Evolutionary conservation across 2,329 filamentous ascomycete species (phyloP).

Genomic region (Xylariaceae sp.): DNA sequence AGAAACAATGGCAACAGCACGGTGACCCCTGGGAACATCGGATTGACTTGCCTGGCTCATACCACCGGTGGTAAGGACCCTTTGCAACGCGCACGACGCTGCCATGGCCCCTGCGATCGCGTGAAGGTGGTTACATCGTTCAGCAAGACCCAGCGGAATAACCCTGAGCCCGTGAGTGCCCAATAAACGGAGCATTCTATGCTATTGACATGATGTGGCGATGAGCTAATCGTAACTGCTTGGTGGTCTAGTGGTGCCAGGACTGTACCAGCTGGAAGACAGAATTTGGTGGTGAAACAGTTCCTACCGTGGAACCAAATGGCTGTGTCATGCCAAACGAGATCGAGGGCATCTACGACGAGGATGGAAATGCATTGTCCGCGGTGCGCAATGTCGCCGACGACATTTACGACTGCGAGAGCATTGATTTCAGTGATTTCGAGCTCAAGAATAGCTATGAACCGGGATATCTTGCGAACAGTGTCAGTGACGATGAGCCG

Average conservation of each 20-base stretch:
- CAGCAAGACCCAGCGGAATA: slow-evolving; percentile 31
- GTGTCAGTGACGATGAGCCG: neutral
- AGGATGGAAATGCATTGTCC: neutral
- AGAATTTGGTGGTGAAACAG: slow-evolving; percentile 21
- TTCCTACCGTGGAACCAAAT: slow-evolving; percentile 22
- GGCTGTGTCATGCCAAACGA: slow-evolving; percentile 7
- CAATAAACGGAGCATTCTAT: neutral
- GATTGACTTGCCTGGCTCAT: slow-evolving; percentile 15
- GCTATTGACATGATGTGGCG: neutral
- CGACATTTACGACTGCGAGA: neutral
- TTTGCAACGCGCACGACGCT: slow-evolving; percentile 17
- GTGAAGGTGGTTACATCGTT: slow-evolving; percentile 26
- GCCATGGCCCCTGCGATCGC: slow-evolving; percentile 31
- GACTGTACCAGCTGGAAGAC: slow-evolving; percentile 31
- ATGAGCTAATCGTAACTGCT: slow-evolving; percentile 7
- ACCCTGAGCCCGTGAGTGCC: slow-evolving; percentile 28
- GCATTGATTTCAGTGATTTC: slow-evolving; percentile 9
- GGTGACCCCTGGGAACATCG: slow-evolving; percentile 7
- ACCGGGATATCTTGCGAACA: no score
- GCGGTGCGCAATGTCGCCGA: neutral
- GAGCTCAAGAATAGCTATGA: slow-evolving; percentile 3
- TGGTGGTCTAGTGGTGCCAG: slow-evolving; percentile 30
- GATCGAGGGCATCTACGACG: neutral
- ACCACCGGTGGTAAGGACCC: neutral
- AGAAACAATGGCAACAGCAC: slow-evolving; percentile 5